Evolutionary conservation across 1,139 yeast genomes (phyloP), one percentile per base, ranked within the genome.

Genomic region (Lodderomyces oxycetoniae): DNA sequence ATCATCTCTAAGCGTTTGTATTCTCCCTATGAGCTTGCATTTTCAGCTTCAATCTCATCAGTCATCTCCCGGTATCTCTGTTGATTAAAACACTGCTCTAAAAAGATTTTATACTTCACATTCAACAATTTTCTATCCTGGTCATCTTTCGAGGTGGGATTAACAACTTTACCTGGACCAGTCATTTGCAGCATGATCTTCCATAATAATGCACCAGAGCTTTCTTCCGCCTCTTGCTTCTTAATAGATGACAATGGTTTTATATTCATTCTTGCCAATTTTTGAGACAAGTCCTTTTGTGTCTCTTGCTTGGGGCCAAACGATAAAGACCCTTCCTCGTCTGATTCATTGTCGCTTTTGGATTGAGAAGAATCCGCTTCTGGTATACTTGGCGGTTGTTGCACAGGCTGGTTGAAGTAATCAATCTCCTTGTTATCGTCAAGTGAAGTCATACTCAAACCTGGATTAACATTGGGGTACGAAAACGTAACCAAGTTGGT

Each of bases 61-160:
- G 89, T 87, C 60, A 75, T 53, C 17, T 64, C 59, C 56, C 97
- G 74, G 61, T 85, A 91, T 48, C 69, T 74, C 49, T 73, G 80
- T 60, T 91, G 97, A 32, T 81, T 74, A 47, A 66, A 73, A 37
- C 94, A 87, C 74, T 86, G 94, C 52, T 89, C 96, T 44, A 87
- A 66, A 70, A 87, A 88, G 29, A 91, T 75, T 53, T 76, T 71
- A 63, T 87, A 91, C 61, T 91, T 91, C 28, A 80, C 85, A 42
- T 71, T 62, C 53, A 91, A 70, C 42, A 91, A 68, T 48, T 67
- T 68, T 49, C 88, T 69, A 55, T 86, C 95, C 1, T 85, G 78
- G 40, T 74, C 72, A 28, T 60, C 60, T 7, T 52, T 61, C 10
- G 71, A 63, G 20, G 77, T 63, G 5, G 97, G 97, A 42, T 66